Conservation (phyloP, 78 protist species). For the Chrysochromulina tobinii region DNA sequence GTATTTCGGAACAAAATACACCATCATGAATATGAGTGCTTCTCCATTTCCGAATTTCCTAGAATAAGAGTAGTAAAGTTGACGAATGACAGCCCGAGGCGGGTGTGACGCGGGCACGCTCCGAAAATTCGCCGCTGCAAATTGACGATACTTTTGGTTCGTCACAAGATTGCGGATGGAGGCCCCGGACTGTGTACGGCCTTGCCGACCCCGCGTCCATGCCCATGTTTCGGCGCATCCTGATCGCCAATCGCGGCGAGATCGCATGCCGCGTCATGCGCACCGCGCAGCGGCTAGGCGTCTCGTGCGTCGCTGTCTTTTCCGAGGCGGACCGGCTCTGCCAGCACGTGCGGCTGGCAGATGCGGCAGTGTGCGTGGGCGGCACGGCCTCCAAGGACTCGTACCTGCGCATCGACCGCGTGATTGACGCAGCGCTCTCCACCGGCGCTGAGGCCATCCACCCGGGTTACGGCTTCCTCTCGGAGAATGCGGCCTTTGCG, state of each 20-base stretch:
- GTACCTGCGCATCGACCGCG: constrained; percentile 63
- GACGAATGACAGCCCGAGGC: too few relatives aligned
- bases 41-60: too few relatives aligned
- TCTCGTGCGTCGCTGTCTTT: constrained; percentile 95
- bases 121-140: too few relatives aligned
- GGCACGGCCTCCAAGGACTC: constrained; percentile 80
- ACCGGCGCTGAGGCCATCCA: constrained; percentile 73
- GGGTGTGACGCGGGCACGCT: too few relatives aligned
- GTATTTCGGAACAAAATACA: too few relatives aligned
- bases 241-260: constrained; percentile 98
- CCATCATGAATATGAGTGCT: too few relatives aligned
- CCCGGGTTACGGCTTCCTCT: constrained; percentile 97
- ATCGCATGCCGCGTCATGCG: constrained; percentile 95
- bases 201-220: too few relatives aligned
- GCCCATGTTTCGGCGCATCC: constrained; percentile 39
- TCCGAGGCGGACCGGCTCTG: constrained; percentile 82
- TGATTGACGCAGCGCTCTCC: neutral
- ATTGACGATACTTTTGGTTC: too few relatives aligned
- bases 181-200: too few relatives aligned
- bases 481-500: constrained; percentile 87
- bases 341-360: constrained; percentile 69
- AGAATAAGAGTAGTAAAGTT: too few relatives aligned
- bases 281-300: constrained; percentile 88
- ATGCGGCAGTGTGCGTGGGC: constrained; percentile 84
- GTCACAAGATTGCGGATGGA: too few relatives aligned